phyloP scores from a whole-genome alignment of 2,329 filamentous ascomycete genomes.

The Colletotrichum sp. region DNA sequence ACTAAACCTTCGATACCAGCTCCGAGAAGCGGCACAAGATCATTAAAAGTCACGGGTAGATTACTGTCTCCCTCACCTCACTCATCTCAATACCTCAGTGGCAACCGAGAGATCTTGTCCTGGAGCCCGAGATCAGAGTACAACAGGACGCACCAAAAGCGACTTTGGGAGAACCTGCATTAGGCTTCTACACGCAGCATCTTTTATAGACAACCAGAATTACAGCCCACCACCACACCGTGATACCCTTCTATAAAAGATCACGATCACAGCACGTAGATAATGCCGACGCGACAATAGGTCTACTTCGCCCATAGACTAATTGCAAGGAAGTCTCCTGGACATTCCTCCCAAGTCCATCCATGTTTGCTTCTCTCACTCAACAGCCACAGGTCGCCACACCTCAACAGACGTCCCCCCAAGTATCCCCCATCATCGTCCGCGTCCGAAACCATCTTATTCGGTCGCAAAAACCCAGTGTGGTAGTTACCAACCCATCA shows the following conservation, averaged over 20 bases:
- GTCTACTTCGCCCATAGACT: neutral
- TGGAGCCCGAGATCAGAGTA: too few species aligned
- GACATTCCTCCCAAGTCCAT: neutral
- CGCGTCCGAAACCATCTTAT: neutral
- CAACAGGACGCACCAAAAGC: too few species aligned
- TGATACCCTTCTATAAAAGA: neutral
- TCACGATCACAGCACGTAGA: neutral
- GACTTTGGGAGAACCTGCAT: neutral
- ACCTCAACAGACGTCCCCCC: neutral
- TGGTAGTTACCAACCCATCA: accelerated
- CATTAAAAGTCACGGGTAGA: neutral
- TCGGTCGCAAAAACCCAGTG: neutral
- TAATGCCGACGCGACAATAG: neutral
- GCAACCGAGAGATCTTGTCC: neutral
- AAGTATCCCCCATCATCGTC: neutral
- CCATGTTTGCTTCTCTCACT: neutral
- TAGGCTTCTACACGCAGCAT: neutral
- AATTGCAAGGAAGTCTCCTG: neutral
- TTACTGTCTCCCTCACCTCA: neutral
- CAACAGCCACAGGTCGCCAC: neutral
- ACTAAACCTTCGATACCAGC: neutral
- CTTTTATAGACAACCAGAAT: neutral
- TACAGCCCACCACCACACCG: neutral
- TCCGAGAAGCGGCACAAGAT: neutral
- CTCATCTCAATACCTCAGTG: neutral